Evolutionary conservation across 305 asterid genomes (phyloP).

Genomic region (Petunia hybrid): DNA sequence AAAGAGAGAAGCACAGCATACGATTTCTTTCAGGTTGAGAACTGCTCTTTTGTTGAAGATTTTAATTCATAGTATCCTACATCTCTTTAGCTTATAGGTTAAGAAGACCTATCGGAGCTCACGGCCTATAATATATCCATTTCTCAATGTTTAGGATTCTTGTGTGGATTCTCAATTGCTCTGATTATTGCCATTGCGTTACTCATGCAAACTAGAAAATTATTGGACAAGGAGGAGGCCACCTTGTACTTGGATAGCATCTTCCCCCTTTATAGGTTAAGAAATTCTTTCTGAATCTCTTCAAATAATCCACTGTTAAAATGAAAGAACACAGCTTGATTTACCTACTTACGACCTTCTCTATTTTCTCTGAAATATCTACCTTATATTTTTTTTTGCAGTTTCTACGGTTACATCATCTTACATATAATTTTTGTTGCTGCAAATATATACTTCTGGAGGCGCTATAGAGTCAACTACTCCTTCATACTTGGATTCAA

Average conservation of each 20-base stretch:
- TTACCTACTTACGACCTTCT: background rate
- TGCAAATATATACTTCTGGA: constrained; percentile 76
- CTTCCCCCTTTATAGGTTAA: constrained; percentile 81
- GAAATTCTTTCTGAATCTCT: background rate
- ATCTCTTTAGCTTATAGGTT: background rate
- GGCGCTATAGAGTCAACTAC: constrained; percentile 73
- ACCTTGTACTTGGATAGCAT: constrained; percentile 62
- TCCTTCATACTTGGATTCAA: constrained; percentile 79
- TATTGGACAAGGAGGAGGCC: constrained; percentile 51
- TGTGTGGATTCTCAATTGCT: constrained; percentile 74
- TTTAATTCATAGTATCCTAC: background rate
- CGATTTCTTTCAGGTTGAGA: constrained; percentile 68
- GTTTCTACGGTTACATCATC: constrained; percentile 68
- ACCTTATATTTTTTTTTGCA: constrained; percentile 39
- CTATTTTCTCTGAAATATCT: background rate
- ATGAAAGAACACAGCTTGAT: constrained; percentile 1
- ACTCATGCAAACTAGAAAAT: constrained; percentile 54
- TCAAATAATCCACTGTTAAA: background rate
- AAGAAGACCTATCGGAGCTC: background rate
- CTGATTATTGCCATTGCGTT: constrained; percentile 63
- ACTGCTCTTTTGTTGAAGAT: constrained; percentile 2
- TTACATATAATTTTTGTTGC: constrained; percentile 83
- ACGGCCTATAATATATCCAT: constrained; percentile 26
- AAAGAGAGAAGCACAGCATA: constrained; percentile 58
- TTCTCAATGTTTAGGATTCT: constrained; percentile 58